Evolutionary conservation across 352 stramenopile genomes (phyloP), one percentile per base, ranked within the genome.

Genomic region (Pythium sp.): DNA sequence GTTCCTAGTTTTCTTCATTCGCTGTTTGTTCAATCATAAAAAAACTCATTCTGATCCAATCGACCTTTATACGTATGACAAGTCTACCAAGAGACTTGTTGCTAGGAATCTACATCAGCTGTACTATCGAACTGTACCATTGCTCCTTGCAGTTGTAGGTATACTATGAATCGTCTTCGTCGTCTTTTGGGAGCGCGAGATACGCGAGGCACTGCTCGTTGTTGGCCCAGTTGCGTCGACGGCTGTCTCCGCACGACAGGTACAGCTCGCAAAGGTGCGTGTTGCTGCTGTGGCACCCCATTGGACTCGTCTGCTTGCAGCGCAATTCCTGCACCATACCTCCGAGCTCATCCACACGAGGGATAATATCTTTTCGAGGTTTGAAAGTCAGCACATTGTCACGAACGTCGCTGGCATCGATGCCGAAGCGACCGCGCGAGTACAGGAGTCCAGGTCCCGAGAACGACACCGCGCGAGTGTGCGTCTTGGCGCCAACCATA

Each of bases 351-450:
- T 94, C 86, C 24, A 93, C 83, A n/a, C 78, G 78, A 22, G 86
- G 84, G 18, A 94, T 81, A 41, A 94, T 94, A 67, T 94, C 86
- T 43, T 85, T 91, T 51, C 79, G 72, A 0, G 86, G 82, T 53
- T 93, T 94, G 73, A 94, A 86, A 28, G 86, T 93, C 64, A 94
- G 59, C 64, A 94, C 86, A 51, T 92, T 89, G 71, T 94, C 82
- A 24, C 84, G 81, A 56, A 94, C 73, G 56, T 89, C 84, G 26
- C 78, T 75, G 34, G 77, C 72, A 2, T 81, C 70, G 34, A 94
- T 71, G 62, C 77, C 81, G 54, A 94, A 94, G 47, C 86, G 84
- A 6, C 80, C 84, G 68, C 87, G 75, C 43, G 82, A 89, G 71
- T 92, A 94, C 3, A 93, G 64, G 18, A 93, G 69, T 0, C 86